Base-by-base conservation (phyloP, 345 rosid genomes). In the Rhodomyrtus tomentosa region DNA sequence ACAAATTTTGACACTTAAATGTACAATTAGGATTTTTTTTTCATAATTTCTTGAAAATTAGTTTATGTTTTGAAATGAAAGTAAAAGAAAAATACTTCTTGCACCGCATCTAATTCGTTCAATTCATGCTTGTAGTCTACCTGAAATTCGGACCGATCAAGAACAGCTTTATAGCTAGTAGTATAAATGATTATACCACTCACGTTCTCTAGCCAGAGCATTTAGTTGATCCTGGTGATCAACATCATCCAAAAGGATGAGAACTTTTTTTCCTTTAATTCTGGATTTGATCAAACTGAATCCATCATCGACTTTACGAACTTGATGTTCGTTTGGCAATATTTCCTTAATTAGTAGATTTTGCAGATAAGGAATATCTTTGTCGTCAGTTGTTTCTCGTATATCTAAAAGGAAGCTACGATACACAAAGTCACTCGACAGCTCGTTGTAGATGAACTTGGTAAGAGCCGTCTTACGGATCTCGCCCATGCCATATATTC, bases 241-340 rank as follows among this genome's bases (percentile, higher is more conserved):
- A 5, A 52, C 20, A 52, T 52, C 55, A 52, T 52, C 55, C 8
- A 52, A 3, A 16, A 52, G 22, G 18, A 52, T 52, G 55, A 50
- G 53, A 50, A 50, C 53, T 2, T 51, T 51, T 51, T 51, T 51
- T 16, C 21, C 22, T 51, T 16, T 51, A 20, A 51, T 16, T 51
- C 14, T 10, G 18, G 7, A 51, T 5, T 51, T 16, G 21, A 51
- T 51, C 2, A 51, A 5, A 0, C 5, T 51, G 18, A 51, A 5
- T 51, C 54, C 54, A 5, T 51, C 54, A 51, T 51, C 58, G 24
- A 55, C n/a, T 24, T 0, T 55, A 9, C 5, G 0, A 55, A 55
- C 58, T 55, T 24, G 5, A 55, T 24, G 2, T 55, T 24, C 27
- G 0, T 4, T 55, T 22, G 2, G 58, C 0, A 0, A 0, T 55